These are phyloP conservation scores for Salix exigua DNA, from an alignment of 345 rosid species.

Conservation along the genomic window DNA sequence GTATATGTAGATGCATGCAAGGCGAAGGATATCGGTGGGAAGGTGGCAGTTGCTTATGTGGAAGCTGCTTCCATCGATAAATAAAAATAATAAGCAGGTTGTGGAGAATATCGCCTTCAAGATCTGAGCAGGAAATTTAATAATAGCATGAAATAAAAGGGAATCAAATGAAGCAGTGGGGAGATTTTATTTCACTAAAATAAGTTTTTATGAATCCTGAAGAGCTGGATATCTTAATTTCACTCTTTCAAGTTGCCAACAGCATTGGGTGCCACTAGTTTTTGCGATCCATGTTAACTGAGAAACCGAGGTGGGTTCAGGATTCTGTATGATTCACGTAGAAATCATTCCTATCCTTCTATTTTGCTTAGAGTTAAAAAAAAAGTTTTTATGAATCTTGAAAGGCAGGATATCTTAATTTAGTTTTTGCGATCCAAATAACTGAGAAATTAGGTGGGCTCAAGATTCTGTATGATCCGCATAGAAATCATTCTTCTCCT, in stretches of 20 bases:
- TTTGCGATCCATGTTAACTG: neutral
- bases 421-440: neutral
- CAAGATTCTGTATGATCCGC: neutral
- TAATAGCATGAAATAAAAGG: constrained; percentile 7
- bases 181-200: constrained; percentile 9
- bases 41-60: constrained; percentile 6
- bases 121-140: neutral
- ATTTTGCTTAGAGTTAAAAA: too few species aligned
- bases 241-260: constrained; percentile 4
- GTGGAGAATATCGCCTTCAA: constrained; percentile 9
- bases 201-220: too few species aligned
- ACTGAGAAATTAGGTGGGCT: neutral
- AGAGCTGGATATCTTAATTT: neutral
- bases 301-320: neutral
- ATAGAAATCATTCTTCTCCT: too few species aligned
- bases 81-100: neutral
- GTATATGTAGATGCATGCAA: neutral
- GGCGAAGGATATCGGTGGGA: neutral
- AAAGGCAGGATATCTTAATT: too few species aligned
- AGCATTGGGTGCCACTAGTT: neutral
- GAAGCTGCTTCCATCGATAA: neutral
- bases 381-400: too few species aligned
- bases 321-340: neutral
- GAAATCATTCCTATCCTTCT: too few species aligned
- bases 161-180: constrained; percentile 4